These are phyloP conservation scores for Leptosphaerulina australis DNA, from an alignment of 2,329 filamentous ascomycete genomes.

Conservation along the genomic window DNA sequence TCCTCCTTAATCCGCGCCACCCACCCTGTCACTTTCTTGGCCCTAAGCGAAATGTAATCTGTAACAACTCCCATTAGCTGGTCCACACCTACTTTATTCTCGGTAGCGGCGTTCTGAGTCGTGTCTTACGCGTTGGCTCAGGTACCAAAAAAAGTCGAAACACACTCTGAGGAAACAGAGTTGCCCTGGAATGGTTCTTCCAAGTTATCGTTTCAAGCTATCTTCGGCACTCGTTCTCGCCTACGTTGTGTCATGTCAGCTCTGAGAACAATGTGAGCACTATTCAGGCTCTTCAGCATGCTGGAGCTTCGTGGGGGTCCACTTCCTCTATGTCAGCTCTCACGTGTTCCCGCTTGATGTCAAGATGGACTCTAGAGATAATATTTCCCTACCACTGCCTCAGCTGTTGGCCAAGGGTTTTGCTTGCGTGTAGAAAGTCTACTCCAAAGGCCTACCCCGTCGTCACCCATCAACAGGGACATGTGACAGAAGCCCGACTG, in stretches of 20 bases:
- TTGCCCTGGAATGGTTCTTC: constrained; percentile 23
- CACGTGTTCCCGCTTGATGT: neutral
- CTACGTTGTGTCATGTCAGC: neutral
- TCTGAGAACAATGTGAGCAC: neutral
- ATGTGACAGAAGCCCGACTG: neutral
- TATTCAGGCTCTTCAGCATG: neutral
- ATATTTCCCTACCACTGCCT: too few species aligned
- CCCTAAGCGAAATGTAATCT: constrained; percentile 7
- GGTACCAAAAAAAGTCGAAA: constrained; percentile 9
- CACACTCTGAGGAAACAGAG: neutral
- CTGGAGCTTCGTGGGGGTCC: neutral
- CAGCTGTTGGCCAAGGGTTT: too few species aligned
- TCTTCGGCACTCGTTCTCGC: neutral
- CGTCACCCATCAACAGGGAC: too few species aligned
- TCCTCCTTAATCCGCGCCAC: neutral
- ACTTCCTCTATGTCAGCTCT: neutral
- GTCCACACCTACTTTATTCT: neutral
- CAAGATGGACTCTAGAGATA: too few species aligned
- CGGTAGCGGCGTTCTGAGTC: constrained; percentile 13
- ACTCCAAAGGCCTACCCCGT: neutral
- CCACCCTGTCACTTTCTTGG: neutral
- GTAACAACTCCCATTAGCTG: neutral
- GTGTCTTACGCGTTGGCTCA: constrained; percentile 1
- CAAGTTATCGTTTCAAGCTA: constrained; percentile 1
- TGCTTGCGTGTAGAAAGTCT: too few species aligned